Evolutionary conservation across 164 flowering plant genomes (phyloP), one percentile per base, ranked within the genome.

Genomic region (Tetracentron sinense): DNA sequence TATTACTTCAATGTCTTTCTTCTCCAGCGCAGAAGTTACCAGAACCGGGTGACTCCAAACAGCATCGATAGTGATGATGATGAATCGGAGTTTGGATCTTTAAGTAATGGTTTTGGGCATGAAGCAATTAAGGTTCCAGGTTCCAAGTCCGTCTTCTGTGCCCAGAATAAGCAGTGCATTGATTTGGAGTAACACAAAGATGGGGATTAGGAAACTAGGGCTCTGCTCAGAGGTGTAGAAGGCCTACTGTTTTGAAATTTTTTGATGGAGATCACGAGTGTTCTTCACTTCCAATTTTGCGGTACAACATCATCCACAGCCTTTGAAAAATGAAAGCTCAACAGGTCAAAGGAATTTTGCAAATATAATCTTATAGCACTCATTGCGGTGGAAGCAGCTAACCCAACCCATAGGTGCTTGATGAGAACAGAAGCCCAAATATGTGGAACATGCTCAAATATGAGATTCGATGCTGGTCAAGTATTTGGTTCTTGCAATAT

Each of bases 1-100:
- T 94, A 94, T 74, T 94, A 89, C 74, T 91, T 74, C 80, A 89
- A 94, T 73, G 96, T 88, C 22, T 89, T 77, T 66, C 75, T 91
- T 64, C 74, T 85, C 51, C 75, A 73, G 22, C 89, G 88, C 35
- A 76, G 97, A 72, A 82, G 73, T 46, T 64, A 64, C 51, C 97
- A 94, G 74, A 94, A 91, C 59, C 72, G 97, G 65, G 69, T 51
- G 17, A 72, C 78, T 20, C 87, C 89, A n/a, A 28, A 52, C 51
- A 49, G 79, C 47, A 78, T 89, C 60, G 77, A 85, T 68, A 94
- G 96, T 57, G 99, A 91, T 66, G 93, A 88, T 33, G 92, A 87
- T 1, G 96, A 86, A 61, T 75, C 79, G 0, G 86, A 79, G 62
- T 62, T 60, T 68, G 85, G 74, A n/a, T 51, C 65, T 3, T 61